Percentiles rank a stretch among this genome's conserved stretches.
phyloP scores from a whole-genome alignment of 2,329 filamentous ascomycete species.

The Alternaria angustiovoidea region DNA sequence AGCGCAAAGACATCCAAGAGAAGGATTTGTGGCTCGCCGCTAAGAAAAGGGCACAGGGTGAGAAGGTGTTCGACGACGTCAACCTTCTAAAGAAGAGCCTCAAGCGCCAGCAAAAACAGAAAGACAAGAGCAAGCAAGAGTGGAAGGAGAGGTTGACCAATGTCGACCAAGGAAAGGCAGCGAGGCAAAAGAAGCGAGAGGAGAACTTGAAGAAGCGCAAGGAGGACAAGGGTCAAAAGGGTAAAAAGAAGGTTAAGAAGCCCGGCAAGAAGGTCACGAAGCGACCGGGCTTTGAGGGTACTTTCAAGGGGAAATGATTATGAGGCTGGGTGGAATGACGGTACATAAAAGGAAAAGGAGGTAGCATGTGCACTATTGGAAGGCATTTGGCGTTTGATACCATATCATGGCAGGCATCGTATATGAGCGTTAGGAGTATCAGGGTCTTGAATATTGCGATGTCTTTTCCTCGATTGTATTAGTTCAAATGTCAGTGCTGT shows the following conservation, averaged over 20 bases:
- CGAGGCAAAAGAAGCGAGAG: conserved; percentile 60
- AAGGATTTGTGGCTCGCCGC: conserved; percentile 96
- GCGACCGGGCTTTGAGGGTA: conserved; percentile 69
- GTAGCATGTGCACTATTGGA: conserved; percentile 23
- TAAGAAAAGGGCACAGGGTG: conserved; percentile 85
- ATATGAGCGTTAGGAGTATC: conserved; percentile 37
- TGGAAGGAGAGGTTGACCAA: conserved; percentile 65
- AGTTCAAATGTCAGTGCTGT: not conserved
- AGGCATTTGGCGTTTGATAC: conserved; percentile 44
- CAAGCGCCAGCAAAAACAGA: conserved; percentile 88
- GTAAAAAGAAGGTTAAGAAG: conserved; percentile 59
- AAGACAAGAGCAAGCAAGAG: conserved; percentile 90
- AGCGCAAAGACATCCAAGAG: conserved; percentile 85
- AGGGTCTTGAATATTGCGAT: conserved; percentile 34
- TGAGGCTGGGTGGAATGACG: not conserved
- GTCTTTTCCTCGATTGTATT: conserved; percentile 16
- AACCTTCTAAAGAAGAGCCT: conserved; percentile 85
- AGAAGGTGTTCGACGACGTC: conserved; percentile 87
- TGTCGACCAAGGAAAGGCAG: conserved; percentile 57
- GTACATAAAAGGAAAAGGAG: conserved; percentile 9
- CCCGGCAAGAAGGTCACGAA: conserved; percentile 62
- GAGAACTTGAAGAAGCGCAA: conserved; percentile 72
- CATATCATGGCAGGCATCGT: conserved; percentile 36
- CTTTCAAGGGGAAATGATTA: conserved; percentile 63
- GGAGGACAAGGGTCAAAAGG: conserved; percentile 81